Percentiles rank a stretch among this genome's conserved stretches.
These are phyloP conservation scores for Botryotinia globosa DNA, from an alignment of 2,329 filamentous ascomycete species.

Conservation along the genomic window DNA sequence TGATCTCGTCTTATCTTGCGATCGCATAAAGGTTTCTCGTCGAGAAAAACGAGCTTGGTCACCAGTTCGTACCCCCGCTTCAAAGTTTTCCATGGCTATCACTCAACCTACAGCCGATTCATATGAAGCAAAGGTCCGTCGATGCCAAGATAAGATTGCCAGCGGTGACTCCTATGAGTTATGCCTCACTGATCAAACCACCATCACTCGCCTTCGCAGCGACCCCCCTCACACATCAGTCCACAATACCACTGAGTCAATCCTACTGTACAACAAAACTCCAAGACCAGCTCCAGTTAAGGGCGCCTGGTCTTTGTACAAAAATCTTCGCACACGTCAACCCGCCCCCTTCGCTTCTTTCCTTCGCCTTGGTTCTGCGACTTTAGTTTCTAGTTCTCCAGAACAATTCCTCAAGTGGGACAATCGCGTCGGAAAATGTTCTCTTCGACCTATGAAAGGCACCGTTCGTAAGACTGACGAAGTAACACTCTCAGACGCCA, in stretches of 20 bases:
- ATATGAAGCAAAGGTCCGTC: constrained; percentile 40
- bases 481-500: constrained; percentile 69
- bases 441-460: constrained; percentile 94
- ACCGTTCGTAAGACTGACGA: constrained; percentile 76
- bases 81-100: constrained; percentile 26
- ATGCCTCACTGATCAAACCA: constrained; percentile 41
- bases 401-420: constrained; percentile 79
- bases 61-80: constrained; percentile 4
- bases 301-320: constrained; percentile 37
- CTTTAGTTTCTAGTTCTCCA: constrained; percentile 78
- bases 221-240: constrained; percentile 13
- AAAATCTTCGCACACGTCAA: constrained; percentile 34
- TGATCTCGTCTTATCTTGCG: constrained; percentile 9
- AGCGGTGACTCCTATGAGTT: constrained; percentile 44
- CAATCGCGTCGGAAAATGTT: constrained; percentile 56
- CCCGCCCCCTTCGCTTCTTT: constrained; percentile 65
- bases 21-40: constrained; percentile 18
- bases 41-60: constrained; percentile 19
- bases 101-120: constrained; percentile 24
- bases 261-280: constrained; percentile 22
- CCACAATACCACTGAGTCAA: constrained; percentile 13
- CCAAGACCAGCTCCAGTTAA: constrained; percentile 20
- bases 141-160: constrained; percentile 40
- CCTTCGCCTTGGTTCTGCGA: constrained; percentile 65
- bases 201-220: constrained; percentile 22